A percentile compares a stretch with the other conserved stretches of the same genome.
These are phyloP conservation scores for Danielia oregonensis DNA, from an alignment of 805 yeast species.

Conservation along the genomic window DNA sequence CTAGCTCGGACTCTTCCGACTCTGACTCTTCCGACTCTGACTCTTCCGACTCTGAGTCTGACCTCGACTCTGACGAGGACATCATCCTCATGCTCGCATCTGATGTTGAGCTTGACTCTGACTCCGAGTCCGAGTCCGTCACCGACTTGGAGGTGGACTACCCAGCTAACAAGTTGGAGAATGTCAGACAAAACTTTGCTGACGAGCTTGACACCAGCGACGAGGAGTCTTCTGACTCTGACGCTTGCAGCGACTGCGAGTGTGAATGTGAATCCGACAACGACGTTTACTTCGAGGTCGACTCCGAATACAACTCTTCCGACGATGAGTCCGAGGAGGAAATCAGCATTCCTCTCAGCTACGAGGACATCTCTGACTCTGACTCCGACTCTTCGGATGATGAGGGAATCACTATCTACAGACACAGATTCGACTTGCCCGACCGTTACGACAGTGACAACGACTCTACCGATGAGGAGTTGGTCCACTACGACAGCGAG, in stretches of 20 bases:
- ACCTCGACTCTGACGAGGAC: conserved; percentile 11
- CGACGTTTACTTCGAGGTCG: conserved; percentile 27
- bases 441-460: conserved; percentile 28
- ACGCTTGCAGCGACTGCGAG: conserved; percentile 17
- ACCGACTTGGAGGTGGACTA: conserved; percentile 3
- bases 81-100: neutral
- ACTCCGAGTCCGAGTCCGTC: conserved; percentile 7
- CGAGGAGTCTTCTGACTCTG: conserved; percentile 20
- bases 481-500: conserved; percentile 28
- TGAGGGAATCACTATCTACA: conserved; percentile 42
- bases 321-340: conserved; percentile 21
- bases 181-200: conserved; percentile 32
- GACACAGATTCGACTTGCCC: conserved; percentile 38
- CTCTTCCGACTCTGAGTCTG: conserved; percentile 25
- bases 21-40: conserved; percentile 17
- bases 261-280: conserved; percentile 10
- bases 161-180: conserved; percentile 24
- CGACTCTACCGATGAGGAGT: conserved; percentile 38
- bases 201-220: conserved; percentile 30
- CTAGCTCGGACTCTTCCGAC: conserved; percentile 10
- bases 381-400: conserved; percentile 25
- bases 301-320: conserved; percentile 23
- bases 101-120: conserved; percentile 6
- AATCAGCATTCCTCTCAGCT: conserved; percentile 19
- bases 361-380: conserved; percentile 25